Evolutionary conservation across 345 rosid genomes (phyloP), one percentile per base, ranked within the genome.

Genomic region (Salix purpurea): DNA sequence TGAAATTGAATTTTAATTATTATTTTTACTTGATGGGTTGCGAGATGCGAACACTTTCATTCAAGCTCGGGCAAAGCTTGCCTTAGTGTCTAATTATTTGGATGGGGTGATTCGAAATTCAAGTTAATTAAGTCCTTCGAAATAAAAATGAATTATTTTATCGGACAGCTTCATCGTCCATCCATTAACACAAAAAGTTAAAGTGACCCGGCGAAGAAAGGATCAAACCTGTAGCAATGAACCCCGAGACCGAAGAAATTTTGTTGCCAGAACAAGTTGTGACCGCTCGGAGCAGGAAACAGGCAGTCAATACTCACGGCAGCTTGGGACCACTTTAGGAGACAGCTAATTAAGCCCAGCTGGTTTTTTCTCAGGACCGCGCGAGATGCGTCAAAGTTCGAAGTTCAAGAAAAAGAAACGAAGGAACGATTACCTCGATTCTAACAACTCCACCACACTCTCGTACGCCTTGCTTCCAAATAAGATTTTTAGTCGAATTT

Each of bases 261-360:
- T 24, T 8, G 26, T 10, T 6, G 61, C 26, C 0, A 32, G 21
- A 32, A 3, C 36, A 65, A 32, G 26, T 7, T 18, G 46, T 15
- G 10, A 1, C 26, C 46, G 14, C 30, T 42, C 4, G 30, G 13
- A n/a, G 77, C 28, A 28, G 42, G 65, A 32, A 71, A 65, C 71
- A 71, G 71, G 24, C 5, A 50, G 37, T 65, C 36, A 46, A 30
- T 30, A 72, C 16, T 30, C 23, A 21, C 30, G 66, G 77, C 44
- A 60, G 74, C 60, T 8, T 67, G 80, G 62, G 67, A 36, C 32
- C 70, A 60, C 80, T 52, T 64, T 8, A 62, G 67, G 75, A 62
- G 69, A 73, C 80, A 69, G 44, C 68, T 23, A 64, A 77, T 52
- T 71, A 56, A 24, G 37, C 21, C 21, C 3, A 42, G 39, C 16